A percentile compares a stretch with the other conserved stretches of the same genome.
phyloP scores from a whole-genome alignment of 208 protist genomes.

The Phytomonas sp. region DNA sequence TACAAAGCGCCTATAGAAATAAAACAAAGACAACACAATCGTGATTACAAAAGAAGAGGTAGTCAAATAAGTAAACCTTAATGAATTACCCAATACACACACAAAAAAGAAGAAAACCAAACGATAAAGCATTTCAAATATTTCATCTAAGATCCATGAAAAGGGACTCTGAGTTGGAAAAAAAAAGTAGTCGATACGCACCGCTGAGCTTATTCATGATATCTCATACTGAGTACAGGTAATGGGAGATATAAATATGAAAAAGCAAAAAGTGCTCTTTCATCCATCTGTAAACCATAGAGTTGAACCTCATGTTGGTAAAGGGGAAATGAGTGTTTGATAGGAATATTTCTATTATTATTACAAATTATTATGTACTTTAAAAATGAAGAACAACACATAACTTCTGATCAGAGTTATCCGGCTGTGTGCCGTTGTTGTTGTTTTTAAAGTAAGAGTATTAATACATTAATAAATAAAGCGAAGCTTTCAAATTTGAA shows the following conservation, averaged over 20 bases:
- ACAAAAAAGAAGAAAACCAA: not conserved
- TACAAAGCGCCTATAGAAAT: not conserved
- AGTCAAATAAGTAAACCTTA: not conserved
- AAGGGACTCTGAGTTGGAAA: not conserved
- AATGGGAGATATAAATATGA: not conserved
- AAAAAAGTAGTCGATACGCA: not conserved
- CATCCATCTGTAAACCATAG: not conserved
- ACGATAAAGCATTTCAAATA: not conserved
- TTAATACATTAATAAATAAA: not conserved
- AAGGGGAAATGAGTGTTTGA: not conserved
- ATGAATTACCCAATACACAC: not conserved
- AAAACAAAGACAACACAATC: not conserved
- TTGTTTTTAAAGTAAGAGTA: not conserved
- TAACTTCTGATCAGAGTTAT: not conserved
- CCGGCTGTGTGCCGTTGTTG: not conserved
- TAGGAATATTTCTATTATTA: not conserved
- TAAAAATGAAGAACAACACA: not conserved
- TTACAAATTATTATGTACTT: not conserved
- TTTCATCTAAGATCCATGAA: not conserved
- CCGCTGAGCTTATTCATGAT: not conserved
- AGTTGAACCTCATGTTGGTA: not conserved
- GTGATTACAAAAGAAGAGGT: conserved; percentile 12
- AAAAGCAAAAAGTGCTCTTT: not conserved
- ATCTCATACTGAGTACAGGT: not conserved
- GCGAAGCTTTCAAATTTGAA: not conserved